Percentiles rank a stretch among this genome's conserved stretches.
Evolutionary conservation across 768 basidiomycete species (phyloP).

Genomic region (Neoboletus subvelutipes): DNA sequence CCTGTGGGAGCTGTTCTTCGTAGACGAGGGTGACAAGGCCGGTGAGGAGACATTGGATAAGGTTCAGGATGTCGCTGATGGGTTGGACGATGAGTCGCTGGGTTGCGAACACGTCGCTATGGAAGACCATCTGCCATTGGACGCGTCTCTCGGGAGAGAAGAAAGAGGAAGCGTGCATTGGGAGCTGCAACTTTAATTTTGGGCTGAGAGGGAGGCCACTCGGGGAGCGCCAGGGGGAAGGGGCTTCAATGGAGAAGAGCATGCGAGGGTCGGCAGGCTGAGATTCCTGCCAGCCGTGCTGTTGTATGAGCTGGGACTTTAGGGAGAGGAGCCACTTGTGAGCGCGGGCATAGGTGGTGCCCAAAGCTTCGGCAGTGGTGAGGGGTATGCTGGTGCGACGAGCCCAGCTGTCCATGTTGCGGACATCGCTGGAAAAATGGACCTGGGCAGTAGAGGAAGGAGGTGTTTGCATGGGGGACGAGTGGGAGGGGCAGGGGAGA

Average conservation of each 20-base stretch:
- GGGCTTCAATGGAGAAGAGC: slow-evolving; percentile 76
- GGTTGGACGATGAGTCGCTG: slow-evolving; percentile 67
- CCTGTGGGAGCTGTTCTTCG: slow-evolving; percentile 72
- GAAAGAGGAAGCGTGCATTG: slow-evolving; percentile 78
- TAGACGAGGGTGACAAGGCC: slow-evolving; percentile 70
- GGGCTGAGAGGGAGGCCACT: slow-evolving; percentile 77
- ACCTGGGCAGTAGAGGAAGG: slow-evolving; percentile 53
- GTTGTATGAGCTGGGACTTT: slow-evolving; percentile 59
- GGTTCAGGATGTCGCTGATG: slow-evolving; percentile 65
- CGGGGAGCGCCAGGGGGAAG: slow-evolving; percentile 75
- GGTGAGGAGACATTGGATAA: slow-evolving; percentile 71
- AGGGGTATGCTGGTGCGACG: slow-evolving; percentile 75
- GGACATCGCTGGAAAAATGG: slow-evolving; percentile 77
- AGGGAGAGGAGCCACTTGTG: slow-evolving; percentile 73
- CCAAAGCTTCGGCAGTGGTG: slow-evolving; percentile 79
- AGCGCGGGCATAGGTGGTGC: slow-evolving; percentile 76
- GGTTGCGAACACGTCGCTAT: slow-evolving; percentile 71
- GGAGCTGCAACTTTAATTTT: slow-evolving; percentile 68
- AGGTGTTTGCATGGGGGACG: slow-evolving; percentile 31
- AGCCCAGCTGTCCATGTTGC: slow-evolving; percentile 83
- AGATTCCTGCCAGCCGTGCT: slow-evolving; percentile 69
- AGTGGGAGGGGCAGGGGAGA: background rate
- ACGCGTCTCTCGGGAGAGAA: slow-evolving; percentile 82
- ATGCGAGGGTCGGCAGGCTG: slow-evolving; percentile 62
- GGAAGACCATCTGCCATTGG: slow-evolving; percentile 91